Percentiles rank a stretch among this genome's conserved stretches.
Conservation (phyloP, 1,284 basidiomycete genomes). For the Microbotryum saponariae region DNA sequence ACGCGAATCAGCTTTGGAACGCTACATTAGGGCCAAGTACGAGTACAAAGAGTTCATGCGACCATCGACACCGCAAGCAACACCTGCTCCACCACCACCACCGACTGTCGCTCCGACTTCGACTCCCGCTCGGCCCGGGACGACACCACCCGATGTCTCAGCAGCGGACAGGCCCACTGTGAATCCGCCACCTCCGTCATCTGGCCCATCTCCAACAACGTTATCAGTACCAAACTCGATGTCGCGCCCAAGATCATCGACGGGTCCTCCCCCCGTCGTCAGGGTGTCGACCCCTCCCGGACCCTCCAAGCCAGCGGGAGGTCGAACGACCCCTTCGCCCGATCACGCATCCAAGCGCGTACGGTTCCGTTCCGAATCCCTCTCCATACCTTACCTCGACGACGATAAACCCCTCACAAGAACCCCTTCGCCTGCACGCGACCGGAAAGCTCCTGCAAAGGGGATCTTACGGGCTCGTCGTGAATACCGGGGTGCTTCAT, state of each 20-base stretch:
- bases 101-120: background rate
- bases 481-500: background rate
- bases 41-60: slow-evolving; percentile 28
- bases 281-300: background rate
- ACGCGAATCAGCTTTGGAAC: slow-evolving; percentile 40
- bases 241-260: background rate
- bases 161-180: no score
- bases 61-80: background rate
- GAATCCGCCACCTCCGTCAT: background rate
- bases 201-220: background rate
- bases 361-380: background rate
- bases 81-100: background rate
- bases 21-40: slow-evolving; percentile 42
- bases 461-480: slow-evolving; percentile 6
- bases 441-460: background rate
- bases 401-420: background rate
- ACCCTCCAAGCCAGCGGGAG: background rate
- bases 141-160: no score
- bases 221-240: background rate
- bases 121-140: background rate
- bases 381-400: slow-evolving; percentile 6
- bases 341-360: slow-evolving; percentile 7
- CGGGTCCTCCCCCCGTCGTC: background rate
- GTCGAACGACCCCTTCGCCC: slow-evolving; percentile 8
- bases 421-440: slow-evolving; percentile 19